Conservation (phyloP, 2,329 filamentous ascomycete genomes). For the Scolecobasidium constrictum region DNA sequence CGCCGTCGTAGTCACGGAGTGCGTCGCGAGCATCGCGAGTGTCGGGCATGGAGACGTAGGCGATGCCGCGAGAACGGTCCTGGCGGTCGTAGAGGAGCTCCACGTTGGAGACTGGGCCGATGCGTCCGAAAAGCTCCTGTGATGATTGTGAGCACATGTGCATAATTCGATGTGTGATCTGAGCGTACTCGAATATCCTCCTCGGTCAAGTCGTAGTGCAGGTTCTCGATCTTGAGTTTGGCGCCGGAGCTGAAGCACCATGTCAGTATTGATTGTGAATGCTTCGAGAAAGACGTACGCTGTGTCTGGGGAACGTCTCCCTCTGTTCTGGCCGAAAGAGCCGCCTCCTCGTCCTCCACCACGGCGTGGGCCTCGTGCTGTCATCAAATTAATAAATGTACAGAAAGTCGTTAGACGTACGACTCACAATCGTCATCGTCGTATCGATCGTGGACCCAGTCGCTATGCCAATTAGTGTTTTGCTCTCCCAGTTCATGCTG, state of each 20-base stretch:
- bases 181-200: conserved; percentile 63
- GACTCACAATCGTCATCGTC: conserved; percentile 53
- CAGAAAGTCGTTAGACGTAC: too few species aligned
- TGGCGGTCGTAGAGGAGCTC: conserved; percentile 76
- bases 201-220: conserved; percentile 85
- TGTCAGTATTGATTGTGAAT: background rate
- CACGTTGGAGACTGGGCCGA: conserved; percentile 60
- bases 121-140: conserved; percentile 69
- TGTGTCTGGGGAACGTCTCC: conserved; percentile 5
- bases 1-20: conserved; percentile 72
- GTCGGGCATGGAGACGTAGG: conserved; percentile 69
- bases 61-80: conserved; percentile 75
- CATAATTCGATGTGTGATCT: background rate
- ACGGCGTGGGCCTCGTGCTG: conserved; percentile 13
- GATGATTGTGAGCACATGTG: conserved; percentile 6
- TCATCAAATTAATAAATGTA: too few species aligned
- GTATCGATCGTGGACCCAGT: conserved; percentile 91
- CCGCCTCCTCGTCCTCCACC: conserved; percentile 9
- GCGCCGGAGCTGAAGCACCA: conserved; percentile 45
- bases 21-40: conserved; percentile 62
- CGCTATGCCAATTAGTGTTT: conserved; percentile 38
- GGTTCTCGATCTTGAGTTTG: conserved; percentile 75
- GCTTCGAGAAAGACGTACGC: background rate
- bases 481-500: conserved; percentile 1
- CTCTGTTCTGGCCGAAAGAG: background rate